A percentile compares a stretch with the other conserved stretches of the same genome.
Conservation (phyloP, 129 eudicot species). For the Pseudognaphalium luteoalbum region DNA sequence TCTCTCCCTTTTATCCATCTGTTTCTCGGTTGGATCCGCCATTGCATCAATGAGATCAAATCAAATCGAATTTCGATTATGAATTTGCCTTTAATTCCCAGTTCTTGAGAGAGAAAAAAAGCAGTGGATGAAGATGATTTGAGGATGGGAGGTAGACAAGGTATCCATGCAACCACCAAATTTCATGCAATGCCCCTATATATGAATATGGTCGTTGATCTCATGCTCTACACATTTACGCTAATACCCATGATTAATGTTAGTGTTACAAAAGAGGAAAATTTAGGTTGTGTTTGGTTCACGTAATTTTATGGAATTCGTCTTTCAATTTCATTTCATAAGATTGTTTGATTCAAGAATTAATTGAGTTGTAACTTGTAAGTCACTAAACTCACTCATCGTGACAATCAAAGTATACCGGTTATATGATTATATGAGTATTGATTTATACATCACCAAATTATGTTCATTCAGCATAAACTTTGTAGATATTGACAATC, state of each 20-base stretch:
- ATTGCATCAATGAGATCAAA: slow-evolving; percentile 26
- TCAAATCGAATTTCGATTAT: slow-evolving; percentile 12
- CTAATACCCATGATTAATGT: not conserved
- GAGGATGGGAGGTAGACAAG: slow-evolving; percentile 36
- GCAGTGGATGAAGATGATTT: slow-evolving; percentile 19
- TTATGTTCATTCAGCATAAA: too few species aligned
- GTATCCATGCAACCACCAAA: slow-evolving; percentile 38
- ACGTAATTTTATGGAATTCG: too few species aligned
- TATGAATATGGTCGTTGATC: slow-evolving; percentile 30
- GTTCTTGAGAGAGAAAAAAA: slow-evolving; percentile 25
- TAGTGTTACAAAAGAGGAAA: too few species aligned
- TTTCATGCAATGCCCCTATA: slow-evolving; percentile 18
- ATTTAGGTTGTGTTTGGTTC: too few species aligned
- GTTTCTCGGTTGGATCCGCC: slow-evolving; percentile 34
- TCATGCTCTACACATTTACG: slow-evolving; percentile 13
- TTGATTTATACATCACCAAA: too few species aligned
- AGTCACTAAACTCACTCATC: too few species aligned
- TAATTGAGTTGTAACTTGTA: too few species aligned
- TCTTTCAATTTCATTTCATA: too few species aligned
- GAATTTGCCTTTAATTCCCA: slow-evolving; percentile 11
- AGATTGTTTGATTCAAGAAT: too few species aligned
- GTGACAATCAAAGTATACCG: too few species aligned
- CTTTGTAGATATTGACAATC: too few species aligned
- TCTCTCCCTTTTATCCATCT: slow-evolving; percentile 62
- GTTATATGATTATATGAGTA: too few species aligned